phyloP scores from a whole-genome alignment of 331 rosid species.

The Cydonia oblonga region DNA sequence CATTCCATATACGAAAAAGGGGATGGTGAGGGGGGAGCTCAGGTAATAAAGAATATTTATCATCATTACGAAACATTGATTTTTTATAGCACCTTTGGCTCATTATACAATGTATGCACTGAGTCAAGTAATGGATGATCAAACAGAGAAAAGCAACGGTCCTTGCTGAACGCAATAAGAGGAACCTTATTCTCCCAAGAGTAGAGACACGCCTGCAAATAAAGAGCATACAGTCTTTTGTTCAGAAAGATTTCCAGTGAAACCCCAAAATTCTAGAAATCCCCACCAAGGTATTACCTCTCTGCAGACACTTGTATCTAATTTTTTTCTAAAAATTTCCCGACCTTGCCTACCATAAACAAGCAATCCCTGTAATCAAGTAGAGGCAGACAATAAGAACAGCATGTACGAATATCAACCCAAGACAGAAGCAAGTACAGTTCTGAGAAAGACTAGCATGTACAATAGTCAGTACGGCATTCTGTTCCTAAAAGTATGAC shows the following conservation, averaged over 20 bases:
- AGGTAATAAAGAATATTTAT: not conserved
- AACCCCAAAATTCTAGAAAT: not conserved
- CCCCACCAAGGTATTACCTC: slow-evolving; percentile 46
- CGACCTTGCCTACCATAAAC: slow-evolving; percentile 85
- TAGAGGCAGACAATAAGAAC: slow-evolving; percentile 12
- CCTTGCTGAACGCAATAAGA: slow-evolving; percentile 63
- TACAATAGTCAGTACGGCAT: not conserved
- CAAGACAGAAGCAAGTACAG: not conserved
- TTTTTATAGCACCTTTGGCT: slow-evolving; percentile 61
- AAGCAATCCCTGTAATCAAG: slow-evolving; percentile 74
- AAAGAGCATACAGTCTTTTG: slow-evolving; percentile 5
- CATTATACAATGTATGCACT: slow-evolving; percentile 63
- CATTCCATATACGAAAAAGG: slow-evolving; percentile 4
- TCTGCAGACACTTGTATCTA: slow-evolving; percentile 61
- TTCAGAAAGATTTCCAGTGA: not conserved
- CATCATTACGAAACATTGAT: not conserved
- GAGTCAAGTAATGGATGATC: slow-evolving; percentile 67
- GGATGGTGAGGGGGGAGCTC: not conserved
- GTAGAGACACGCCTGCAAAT: slow-evolving; percentile 67
- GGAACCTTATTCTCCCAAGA: slow-evolving; percentile 70
- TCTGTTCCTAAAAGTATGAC: not conserved
- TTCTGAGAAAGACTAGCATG: not conserved
- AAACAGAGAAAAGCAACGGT: slow-evolving; percentile 81
- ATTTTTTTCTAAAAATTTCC: slow-evolving; percentile 71
- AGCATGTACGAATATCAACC: not conserved